phyloP scores from a whole-genome alignment of 352 stramenopile genomes.

The Globisporangium camurandrum region DNA sequence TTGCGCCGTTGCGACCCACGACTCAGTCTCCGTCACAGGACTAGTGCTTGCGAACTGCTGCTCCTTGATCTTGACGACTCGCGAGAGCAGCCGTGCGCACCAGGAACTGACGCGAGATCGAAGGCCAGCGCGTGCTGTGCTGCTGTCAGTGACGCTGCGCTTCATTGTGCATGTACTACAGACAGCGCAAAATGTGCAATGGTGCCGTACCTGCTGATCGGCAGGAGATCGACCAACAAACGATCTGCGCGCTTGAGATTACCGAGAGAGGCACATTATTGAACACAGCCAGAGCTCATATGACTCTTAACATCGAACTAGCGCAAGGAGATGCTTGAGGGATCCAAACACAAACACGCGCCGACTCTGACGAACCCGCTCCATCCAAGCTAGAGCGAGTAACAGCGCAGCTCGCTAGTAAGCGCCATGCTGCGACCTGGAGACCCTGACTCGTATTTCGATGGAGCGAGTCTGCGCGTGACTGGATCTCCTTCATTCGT shows the following conservation, averaged over 20 bases:
- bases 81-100: slow-evolving; percentile 7
- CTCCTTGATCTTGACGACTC: not conserved
- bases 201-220: not conserved
- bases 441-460: too few species aligned
- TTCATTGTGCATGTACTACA: not conserved
- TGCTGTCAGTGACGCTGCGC: not conserved
- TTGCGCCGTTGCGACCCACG: slow-evolving; percentile 3
- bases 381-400: too few species aligned
- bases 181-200: not conserved
- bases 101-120: slow-evolving; percentile 6
- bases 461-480: too few species aligned
- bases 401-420: too few species aligned
- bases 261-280: too few species aligned
- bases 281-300: too few species aligned
- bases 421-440: too few species aligned
- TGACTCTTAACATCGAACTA: too few species aligned
- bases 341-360: not conserved
- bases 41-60: too few species aligned
- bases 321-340: not conserved
- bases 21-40: slow-evolving; percentile 9
- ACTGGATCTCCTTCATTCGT: too few species aligned
- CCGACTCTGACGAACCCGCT: slow-evolving; percentile 1
- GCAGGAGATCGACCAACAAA: too few species aligned
- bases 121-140: not conserved
- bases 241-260: too few species aligned